phyloP scores from a whole-genome alignment of 2,329 filamentous ascomycete species.

The Fusarium sp. region DNA sequence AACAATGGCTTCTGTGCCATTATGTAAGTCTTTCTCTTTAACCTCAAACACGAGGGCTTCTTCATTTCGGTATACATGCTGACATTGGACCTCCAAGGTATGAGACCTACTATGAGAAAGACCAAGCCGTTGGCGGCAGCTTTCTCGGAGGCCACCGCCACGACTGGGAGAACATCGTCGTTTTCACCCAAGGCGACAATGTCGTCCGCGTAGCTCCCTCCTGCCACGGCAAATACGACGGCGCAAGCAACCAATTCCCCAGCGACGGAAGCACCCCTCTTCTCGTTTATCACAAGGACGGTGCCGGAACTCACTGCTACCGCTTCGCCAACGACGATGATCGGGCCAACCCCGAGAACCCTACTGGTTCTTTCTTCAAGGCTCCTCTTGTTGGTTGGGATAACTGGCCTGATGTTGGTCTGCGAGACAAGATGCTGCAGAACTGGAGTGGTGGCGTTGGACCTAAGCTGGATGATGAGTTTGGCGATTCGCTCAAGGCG shows the following conservation, averaged over 20 bases:
- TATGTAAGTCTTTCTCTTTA: slow-evolving; percentile 29
- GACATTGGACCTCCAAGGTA: slow-evolving; percentile 6
- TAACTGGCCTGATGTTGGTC: slow-evolving; percentile 40
- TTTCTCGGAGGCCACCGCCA: slow-evolving; percentile 52
- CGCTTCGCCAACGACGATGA: slow-evolving; percentile 46
- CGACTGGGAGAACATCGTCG: slow-evolving; percentile 55
- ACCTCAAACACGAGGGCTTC: accelerated
- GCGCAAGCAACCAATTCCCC: slow-evolving; percentile 38
- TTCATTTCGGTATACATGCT: background rate
- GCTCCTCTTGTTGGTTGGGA: slow-evolving; percentile 45
- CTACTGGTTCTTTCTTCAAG: slow-evolving; percentile 38
- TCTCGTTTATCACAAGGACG: slow-evolving; percentile 48
- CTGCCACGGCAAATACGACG: slow-evolving; percentile 41
- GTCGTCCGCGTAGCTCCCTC: slow-evolving; percentile 46
- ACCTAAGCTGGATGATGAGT: slow-evolving; percentile 46
- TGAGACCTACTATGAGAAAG: slow-evolving; percentile 58
- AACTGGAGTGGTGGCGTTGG: slow-evolving; percentile 44
- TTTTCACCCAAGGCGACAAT: slow-evolving; percentile 44
- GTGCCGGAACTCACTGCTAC: slow-evolving; percentile 44
- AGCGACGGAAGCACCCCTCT: slow-evolving; percentile 35
- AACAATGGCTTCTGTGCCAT: slow-evolving; percentile 49
- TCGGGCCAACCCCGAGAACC: slow-evolving; percentile 41
- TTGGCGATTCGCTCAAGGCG: slow-evolving; percentile 33
- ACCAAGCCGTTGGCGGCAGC: slow-evolving; percentile 49
- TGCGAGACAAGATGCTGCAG: slow-evolving; percentile 41